phyloP scores from a whole-genome alignment of 2,329 filamentous ascomycete species.

The Fusarium sarcochroum region DNA sequence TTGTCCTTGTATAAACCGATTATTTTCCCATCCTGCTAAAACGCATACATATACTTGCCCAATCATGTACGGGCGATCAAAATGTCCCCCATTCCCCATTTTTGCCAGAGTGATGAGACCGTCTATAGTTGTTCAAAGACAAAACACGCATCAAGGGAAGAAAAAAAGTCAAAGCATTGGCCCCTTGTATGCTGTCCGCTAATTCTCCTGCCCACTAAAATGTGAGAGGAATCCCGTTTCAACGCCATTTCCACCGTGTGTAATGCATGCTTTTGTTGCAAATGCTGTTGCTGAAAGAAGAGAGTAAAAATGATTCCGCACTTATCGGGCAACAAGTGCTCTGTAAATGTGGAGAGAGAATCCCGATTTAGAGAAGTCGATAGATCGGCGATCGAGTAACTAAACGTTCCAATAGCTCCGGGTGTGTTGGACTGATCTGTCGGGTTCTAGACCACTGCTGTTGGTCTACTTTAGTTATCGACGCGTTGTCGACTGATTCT shows the following conservation, averaged over 20 bases:
- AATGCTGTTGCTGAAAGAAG: conserved; percentile 23
- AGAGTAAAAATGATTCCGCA: conserved; percentile 13
- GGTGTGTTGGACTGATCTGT: conserved; percentile 13
- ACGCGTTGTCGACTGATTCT: conserved; percentile 48
- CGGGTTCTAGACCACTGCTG: background rate
- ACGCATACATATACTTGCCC: conserved; percentile 13
- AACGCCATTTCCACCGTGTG: conserved; percentile 39
- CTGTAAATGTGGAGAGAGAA: conserved; percentile 8
- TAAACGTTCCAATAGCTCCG: conserved; percentile 16
- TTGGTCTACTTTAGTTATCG: conserved; percentile 21
- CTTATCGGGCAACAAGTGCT: conserved; percentile 8
- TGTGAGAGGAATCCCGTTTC: conserved; percentile 23
- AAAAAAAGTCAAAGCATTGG: conserved; percentile 7
- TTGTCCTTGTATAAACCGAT: conserved; percentile 6
- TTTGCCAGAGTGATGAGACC: conserved; percentile 29
- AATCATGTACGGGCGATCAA: conserved; percentile 8
- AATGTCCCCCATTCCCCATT: conserved; percentile 10
- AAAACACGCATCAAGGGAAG: conserved; percentile 6
- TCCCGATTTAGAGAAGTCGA: background rate
- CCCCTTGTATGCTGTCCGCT: conserved; percentile 14
- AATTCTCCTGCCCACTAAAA: conserved; percentile 5
- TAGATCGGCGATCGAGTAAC: conserved; percentile 25
- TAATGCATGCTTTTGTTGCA: conserved; percentile 38
- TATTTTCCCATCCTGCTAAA: conserved; percentile 16
- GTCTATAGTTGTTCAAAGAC: conserved; percentile 34